These are phyloP conservation scores for Penicillium crystallinum DNA, from an alignment of 495 filamentous ascomycete species.

Conservation along the genomic window DNA sequence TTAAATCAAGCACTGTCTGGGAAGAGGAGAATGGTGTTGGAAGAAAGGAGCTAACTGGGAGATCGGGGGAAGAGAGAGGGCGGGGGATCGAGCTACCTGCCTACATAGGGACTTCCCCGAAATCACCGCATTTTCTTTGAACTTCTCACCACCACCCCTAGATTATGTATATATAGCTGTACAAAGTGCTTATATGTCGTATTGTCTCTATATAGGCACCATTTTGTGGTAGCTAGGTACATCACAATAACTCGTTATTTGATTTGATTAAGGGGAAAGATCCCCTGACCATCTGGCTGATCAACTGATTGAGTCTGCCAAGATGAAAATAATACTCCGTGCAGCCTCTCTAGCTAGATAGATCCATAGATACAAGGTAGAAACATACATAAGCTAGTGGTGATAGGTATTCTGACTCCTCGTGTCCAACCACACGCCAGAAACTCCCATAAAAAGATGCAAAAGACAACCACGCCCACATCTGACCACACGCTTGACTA, in stretches of 20 bases:
- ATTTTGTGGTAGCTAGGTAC: too few relatives aligned
- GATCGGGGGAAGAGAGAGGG: not conserved
- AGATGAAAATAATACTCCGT: not conserved
- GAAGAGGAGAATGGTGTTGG: not conserved
- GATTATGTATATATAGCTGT: too few relatives aligned
- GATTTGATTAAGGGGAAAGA: not conserved
- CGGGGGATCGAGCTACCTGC: not conserved
- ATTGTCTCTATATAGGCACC: too few relatives aligned
- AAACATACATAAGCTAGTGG: too few relatives aligned
- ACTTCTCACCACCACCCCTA: too few relatives aligned
- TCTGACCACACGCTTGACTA: not conserved
- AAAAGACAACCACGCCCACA: conserved; percentile 1
- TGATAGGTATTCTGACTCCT: conserved; percentile 3
- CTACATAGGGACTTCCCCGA: too few relatives aligned
- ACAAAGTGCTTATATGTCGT: too few relatives aligned
- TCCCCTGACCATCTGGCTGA: not conserved
- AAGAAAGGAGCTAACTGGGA: not conserved
- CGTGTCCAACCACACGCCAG: conserved; percentile 9
- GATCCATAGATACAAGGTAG: too few relatives aligned
- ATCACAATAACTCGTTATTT: too few relatives aligned
- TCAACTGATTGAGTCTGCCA: not conserved
- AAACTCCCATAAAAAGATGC: conserved; percentile 22
- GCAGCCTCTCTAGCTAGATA: too few relatives aligned
- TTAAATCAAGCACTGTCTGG: not conserved
- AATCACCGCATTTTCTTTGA: not conserved